A percentile compares a stretch with the other conserved stretches of the same genome.
Conservation (phyloP, 2,329 filamentous ascomycete genomes). For the Colletotrichum lindemuthianum region DNA sequence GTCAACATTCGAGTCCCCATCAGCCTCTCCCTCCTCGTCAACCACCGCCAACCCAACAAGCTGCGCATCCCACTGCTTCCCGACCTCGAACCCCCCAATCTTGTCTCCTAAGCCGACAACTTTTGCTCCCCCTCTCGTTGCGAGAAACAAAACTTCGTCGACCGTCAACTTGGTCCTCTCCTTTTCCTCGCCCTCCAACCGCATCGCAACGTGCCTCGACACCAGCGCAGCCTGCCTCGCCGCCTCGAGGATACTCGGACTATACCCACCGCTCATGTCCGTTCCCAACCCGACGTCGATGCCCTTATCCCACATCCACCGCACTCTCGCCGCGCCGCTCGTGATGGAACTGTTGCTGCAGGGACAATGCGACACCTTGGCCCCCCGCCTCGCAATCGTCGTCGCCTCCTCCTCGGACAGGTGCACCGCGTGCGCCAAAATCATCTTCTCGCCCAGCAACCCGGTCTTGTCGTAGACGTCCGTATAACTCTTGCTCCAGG, state of each 20-base stretch:
- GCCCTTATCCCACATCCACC: slow-evolving; percentile 77
- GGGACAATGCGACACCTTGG: slow-evolving; percentile 86
- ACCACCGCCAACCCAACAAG: slow-evolving; percentile 72
- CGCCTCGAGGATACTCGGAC: slow-evolving; percentile 82
- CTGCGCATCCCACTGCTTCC: slow-evolving; percentile 93
- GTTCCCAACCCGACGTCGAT: slow-evolving; percentile 88
- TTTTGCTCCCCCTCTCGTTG: slow-evolving; percentile 85
- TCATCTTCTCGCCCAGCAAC: slow-evolving; percentile 76
- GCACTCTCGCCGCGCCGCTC: slow-evolving; percentile 79
- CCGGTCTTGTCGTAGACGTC: slow-evolving; percentile 80
- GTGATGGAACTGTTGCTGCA: slow-evolving; percentile 86
- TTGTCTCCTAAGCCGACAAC: slow-evolving; percentile 78
- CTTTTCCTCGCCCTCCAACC: slow-evolving; percentile 46
- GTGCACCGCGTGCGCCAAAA: slow-evolving; percentile 88
- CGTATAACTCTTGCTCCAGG: slow-evolving; percentile 71
- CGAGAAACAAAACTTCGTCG: slow-evolving; percentile 87
- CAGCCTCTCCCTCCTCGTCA: slow-evolving; percentile 51
- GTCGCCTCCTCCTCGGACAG: slow-evolving; percentile 72
- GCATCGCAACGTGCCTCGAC: slow-evolving; percentile 75
- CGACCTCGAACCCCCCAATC: slow-evolving; percentile 85
- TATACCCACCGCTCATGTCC: slow-evolving; percentile 90
- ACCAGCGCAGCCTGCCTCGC: slow-evolving; percentile 84
- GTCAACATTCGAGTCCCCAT: slow-evolving; percentile 75
- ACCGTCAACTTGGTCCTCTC: slow-evolving; percentile 77
- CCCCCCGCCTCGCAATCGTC: slow-evolving; percentile 68